Evolutionary conservation across 202 grass and related monocot genomes (phyloP).

Genomic region (Setaria viridis): DNA sequence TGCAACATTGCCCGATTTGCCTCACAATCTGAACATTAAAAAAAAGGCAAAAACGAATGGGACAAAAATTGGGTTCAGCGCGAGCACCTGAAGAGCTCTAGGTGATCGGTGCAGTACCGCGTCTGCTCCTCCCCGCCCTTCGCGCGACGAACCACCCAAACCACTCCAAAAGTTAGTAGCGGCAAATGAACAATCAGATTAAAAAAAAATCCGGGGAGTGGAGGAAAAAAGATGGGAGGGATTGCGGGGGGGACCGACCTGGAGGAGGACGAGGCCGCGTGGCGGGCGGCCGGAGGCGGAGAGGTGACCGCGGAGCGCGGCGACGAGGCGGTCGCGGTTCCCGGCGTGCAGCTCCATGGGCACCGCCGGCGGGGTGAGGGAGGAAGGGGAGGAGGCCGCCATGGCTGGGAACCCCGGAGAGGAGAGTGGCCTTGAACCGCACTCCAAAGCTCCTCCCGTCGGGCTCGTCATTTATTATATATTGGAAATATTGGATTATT

Average conservation of each 20-base stretch:
- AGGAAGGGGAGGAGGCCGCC: conserved; percentile 41
- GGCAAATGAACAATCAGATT: neutral
- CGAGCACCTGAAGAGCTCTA: conserved; percentile 82
- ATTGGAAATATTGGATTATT: neutral
- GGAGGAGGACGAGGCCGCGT: conserved; percentile 73
- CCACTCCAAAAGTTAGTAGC: neutral
- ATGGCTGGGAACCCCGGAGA: conserved; percentile 18
- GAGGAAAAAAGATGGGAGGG: too few relatives aligned
- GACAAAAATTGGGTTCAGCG: neutral
- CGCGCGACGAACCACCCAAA: conserved; percentile 10
- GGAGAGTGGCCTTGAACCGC: conserved; percentile 10
- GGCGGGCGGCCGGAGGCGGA: conserved; percentile 54
- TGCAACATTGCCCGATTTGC: conserved; percentile 37
- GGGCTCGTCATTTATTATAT: neutral
- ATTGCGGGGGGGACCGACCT: conserved; percentile 38
- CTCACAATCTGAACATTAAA: neutral
- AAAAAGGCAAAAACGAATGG: neutral
- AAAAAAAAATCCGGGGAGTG: neutral
- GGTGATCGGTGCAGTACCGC: conserved; percentile 94
- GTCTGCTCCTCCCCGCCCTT: conserved; percentile 95
- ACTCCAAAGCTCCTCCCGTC: conserved; percentile 13
- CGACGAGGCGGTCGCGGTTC: conserved; percentile 75
- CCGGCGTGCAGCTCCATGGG: conserved; percentile 80
- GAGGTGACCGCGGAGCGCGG: conserved; percentile 60
- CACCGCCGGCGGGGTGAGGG: conserved; percentile 61